These are phyloP conservation scores for Trichoderma reesei DNA, from an alignment of 495 filamentous ascomycete genomes.

Conservation along the genomic window DNA sequence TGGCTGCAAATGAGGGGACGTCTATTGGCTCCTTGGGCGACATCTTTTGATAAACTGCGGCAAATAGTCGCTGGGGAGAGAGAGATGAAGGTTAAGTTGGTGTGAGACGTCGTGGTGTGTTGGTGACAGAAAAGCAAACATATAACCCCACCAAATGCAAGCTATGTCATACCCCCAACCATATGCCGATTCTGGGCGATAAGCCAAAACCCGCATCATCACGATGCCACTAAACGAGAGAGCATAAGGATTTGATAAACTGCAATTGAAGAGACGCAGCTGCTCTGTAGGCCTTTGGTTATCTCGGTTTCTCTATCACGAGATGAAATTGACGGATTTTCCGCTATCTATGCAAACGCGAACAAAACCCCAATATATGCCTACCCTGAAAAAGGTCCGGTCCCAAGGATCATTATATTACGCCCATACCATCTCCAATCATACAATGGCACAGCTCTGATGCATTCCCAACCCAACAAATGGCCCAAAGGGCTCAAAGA, in stretches of 20 bases:
- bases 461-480: neutral
- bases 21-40: slow-evolving; percentile 39
- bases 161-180: neutral
- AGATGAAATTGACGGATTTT: too few species aligned
- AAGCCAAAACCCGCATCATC: neutral
- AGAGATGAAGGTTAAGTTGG: neutral
- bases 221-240: too few species aligned
- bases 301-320: too few species aligned
- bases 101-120: neutral
- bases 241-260: too few species aligned
- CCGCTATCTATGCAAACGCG: neutral
- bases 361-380: neutral
- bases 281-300: too few species aligned
- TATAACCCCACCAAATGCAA: neutral
- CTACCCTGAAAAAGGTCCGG: neutral
- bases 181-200: neutral
- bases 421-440: too few species aligned
- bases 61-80: neutral
- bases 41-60: slow-evolving; percentile 25
- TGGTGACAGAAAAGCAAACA: neutral
- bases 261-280: too few species aligned
- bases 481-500: neutral
- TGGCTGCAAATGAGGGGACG: slow-evolving; percentile 64
- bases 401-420: neutral
- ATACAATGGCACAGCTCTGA: neutral